Evolutionary conservation across 1,139 yeast genomes (phyloP), one percentile per base, ranked within the genome.

Genomic region (Hemisphaericaspora subhashii): DNA sequence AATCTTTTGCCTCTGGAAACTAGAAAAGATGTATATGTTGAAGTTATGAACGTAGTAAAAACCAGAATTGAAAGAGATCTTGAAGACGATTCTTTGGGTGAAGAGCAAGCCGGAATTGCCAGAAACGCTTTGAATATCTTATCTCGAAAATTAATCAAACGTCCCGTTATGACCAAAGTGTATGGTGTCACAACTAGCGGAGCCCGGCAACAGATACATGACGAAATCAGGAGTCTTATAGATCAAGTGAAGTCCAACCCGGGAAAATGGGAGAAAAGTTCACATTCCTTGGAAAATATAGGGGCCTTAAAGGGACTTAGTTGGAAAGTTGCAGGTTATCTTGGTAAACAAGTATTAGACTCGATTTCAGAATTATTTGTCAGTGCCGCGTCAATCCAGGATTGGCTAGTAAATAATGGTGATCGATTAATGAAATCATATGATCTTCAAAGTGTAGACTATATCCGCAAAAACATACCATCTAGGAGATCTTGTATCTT

Each of bases 141-240:
- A 11, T 48, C 54, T 13, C 46, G 77, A 8, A 68, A 67, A 33
- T 48, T 71, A 18, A 57, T 72, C 25, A 72, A 72, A 46, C 67
- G 70, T 38, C 72, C 77, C 1, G 68, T 71, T 1, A 72, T 72
- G 77, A 72, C 77, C 2, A 66, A 71, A 3, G 77, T 72, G 0
- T 72, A 72, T 46, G 77, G 77, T 0, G 77, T 72, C 2, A 72
- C 76, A 0, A 37, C 41, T 3, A 60, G 41, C 46, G 77, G 77
- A 0, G 74, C 71, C 1, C 46, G 55, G 3, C 44, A 44, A 5
- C 77, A 72, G 44, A 61, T 72, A 11, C 40, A 49, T 11, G 53
- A 50, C 22, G 50, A 60, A 34, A 54, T 68, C 9, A 45, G 54
- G 13, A 65, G 60, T 1, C 29, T 53, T 8, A 31, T 56, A 2